Evolutionary conservation across 805 yeast species (phyloP), one percentile per base, ranked within the genome.

Genomic region (Starmerella ratchasimensis): DNA sequence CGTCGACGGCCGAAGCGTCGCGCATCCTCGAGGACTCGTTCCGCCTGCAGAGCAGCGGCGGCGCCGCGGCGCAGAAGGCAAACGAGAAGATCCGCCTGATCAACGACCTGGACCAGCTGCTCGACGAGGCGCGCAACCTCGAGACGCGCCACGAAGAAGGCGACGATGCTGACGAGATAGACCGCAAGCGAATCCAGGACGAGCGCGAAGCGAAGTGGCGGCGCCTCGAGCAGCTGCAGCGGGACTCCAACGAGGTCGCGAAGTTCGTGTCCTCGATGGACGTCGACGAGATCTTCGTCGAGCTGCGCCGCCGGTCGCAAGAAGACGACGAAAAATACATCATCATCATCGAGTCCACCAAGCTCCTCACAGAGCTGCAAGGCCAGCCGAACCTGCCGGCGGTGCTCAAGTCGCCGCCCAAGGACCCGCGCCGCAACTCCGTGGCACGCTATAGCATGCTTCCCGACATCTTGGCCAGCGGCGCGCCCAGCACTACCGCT

Each of bases 111-210:
- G 69, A 55, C 48, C 51, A 49, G 8, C 66, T 70, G 33, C 81
- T 80, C 46, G 52, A 76, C 16, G 68, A 65, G 21, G 64, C 61
- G 5, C 42, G 51, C 15, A 43, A 40, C 24, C 43, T 88, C 41
- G 96, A 88, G 55, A 37, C 41, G 4, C 38, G 48, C 1, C 76
- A 74, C 71, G 78, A 80, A 16, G 90, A 83, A 47, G 84, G 82
- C 50, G 76, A 71, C 20, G 80, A 74, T 54, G 83, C 74, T 45
- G 75, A 80, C 28, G 68, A 80, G n/a, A n/a, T n/a, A n/a, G 41
- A 38, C 14, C 38, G 32, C 4, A 34, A 34, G 18, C 34, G 35
- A 4, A 37, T 45, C 4, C 21, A 30, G 14, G 23, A 8, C n/a
- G 21, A 38, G 21, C 47, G 50, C 7, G 39, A 26, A 35, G 64